These are phyloP conservation scores for Whalleya microplaca DNA, from an alignment of 2,329 filamentous ascomycete genomes.

Conservation along the genomic window DNA sequence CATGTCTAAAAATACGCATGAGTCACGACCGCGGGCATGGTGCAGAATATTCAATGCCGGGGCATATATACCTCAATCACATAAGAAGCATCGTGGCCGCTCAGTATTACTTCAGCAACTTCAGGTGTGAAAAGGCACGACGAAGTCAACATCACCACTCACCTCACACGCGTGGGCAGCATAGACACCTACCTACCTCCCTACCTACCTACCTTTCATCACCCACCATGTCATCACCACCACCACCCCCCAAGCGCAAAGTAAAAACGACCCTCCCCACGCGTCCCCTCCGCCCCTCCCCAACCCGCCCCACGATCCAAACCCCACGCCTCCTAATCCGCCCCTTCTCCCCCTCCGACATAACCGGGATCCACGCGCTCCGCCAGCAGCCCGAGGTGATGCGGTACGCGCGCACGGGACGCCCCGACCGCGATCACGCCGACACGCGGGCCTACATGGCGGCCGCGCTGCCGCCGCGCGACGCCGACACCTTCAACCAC, in stretches of 20 bases:
- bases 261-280: slow-evolving; percentile 54
- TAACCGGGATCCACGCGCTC: slow-evolving; percentile 53
- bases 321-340: slow-evolving; percentile 61
- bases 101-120: too few relatives aligned
- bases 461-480: slow-evolving; percentile 51
- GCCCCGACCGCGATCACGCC: slow-evolving; percentile 47
- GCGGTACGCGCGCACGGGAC: slow-evolving; percentile 55
- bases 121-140: too few relatives aligned
- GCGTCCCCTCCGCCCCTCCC: slow-evolving; percentile 45
- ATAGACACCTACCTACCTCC: too few relatives aligned
- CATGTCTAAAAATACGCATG: too few relatives aligned
- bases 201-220: too few relatives aligned
- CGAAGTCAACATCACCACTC: too few relatives aligned
- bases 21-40: too few relatives aligned
- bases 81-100: too few relatives aligned
- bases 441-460: slow-evolving; percentile 48
- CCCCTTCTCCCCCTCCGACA: slow-evolving; percentile 53
- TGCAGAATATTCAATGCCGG: too few relatives aligned
- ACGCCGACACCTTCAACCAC: slow-evolving; percentile 59
- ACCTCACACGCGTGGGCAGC: too few relatives aligned
- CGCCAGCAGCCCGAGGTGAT: slow-evolving; percentile 65
- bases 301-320: slow-evolving; percentile 43
- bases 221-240: too few relatives aligned
- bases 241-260: slow-evolving; percentile 32
- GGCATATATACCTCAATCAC: too few relatives aligned